These are phyloP conservation scores for Aspergillus ellipticus DNA, from an alignment of 495 filamentous ascomycete species.

Conservation along the genomic window DNA sequence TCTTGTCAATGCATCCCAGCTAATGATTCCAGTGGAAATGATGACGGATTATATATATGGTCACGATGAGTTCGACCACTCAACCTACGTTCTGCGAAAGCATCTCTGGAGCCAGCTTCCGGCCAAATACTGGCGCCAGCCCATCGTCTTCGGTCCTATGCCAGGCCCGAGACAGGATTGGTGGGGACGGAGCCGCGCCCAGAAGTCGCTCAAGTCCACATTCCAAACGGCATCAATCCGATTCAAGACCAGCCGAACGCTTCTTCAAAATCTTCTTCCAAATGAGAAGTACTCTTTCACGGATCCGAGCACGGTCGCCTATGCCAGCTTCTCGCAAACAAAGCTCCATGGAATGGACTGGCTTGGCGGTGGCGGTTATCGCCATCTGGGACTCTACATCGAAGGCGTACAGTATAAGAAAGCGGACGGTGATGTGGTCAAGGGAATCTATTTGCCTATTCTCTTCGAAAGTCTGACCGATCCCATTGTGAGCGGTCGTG, in stretches of 20 bases:
- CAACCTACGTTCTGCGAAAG: constrained; percentile 45
- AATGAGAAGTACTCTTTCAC: constrained; percentile 41
- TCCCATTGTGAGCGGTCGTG: constrained; percentile 49
- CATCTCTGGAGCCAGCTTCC: constrained; percentile 40
- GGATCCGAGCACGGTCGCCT: constrained; percentile 44
- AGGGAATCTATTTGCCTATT: constrained; percentile 51
- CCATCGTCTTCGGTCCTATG: constrained; percentile 54
- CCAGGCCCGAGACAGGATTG: constrained; percentile 49
- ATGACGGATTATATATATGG: constrained; percentile 56
- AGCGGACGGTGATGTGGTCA: constrained; percentile 41
- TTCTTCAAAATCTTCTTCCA: constrained; percentile 55
- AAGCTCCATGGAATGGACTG: constrained; percentile 50
- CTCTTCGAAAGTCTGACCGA: constrained; percentile 53
- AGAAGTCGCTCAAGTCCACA: constrained; percentile 29
- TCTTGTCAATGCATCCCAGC: not conserved
- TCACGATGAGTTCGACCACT: constrained; percentile 57
- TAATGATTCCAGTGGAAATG: constrained; percentile 32
- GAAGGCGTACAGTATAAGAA: constrained; percentile 55
- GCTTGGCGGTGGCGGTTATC: constrained; percentile 54
- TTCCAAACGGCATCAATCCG: constrained; percentile 51
- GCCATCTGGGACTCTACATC: constrained; percentile 53
- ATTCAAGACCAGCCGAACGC: constrained; percentile 55
- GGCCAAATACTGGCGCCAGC: constrained; percentile 47
- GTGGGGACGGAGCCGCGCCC: constrained; percentile 22
- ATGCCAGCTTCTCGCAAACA: constrained; percentile 47